phyloP scores from a whole-genome alignment of 305 asterid genomes.

The Stenogyne calaminthoides region DNA sequence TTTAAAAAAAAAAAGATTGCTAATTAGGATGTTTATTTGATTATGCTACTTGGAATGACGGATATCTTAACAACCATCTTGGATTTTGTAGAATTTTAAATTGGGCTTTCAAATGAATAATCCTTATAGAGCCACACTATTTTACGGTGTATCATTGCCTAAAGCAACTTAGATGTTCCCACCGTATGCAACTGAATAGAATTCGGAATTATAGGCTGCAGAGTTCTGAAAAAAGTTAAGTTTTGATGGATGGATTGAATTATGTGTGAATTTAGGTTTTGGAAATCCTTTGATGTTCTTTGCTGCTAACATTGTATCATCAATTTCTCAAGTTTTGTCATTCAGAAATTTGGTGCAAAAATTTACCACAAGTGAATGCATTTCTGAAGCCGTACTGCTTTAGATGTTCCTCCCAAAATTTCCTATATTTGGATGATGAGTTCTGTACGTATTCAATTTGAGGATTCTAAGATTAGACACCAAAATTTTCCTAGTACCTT shows the following conservation, averaged over 20 bases:
- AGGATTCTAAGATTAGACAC: not conserved
- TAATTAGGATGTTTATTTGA: conserved; percentile 4
- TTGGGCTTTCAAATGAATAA: no score
- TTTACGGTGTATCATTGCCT: no score
- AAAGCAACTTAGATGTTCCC: not conserved
- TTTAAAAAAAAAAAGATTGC: not conserved
- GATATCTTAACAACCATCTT: not conserved
- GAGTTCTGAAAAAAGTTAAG: not conserved
- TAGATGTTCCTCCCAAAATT: conserved; percentile 4
- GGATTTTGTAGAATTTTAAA: no score
- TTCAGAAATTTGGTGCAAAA: conserved; percentile 9
- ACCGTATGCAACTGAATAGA: conserved; percentile 14
- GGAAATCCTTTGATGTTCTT: not conserved
- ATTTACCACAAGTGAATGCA: not conserved
- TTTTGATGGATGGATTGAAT: not conserved
- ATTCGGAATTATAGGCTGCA: not conserved
- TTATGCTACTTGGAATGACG: conserved; percentile 1
- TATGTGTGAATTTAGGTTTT: not conserved
- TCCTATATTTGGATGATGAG: not conserved
- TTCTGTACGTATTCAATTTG: not conserved
- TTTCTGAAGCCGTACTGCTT: conserved; percentile 11
- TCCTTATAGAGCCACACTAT: no score
- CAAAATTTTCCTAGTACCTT: not conserved
- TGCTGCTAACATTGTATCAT: not conserved
- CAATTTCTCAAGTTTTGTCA: not conserved